Base-by-base conservation (phyloP, 2,329 filamentous ascomycete genomes). In the Cercospora canescens region DNA sequence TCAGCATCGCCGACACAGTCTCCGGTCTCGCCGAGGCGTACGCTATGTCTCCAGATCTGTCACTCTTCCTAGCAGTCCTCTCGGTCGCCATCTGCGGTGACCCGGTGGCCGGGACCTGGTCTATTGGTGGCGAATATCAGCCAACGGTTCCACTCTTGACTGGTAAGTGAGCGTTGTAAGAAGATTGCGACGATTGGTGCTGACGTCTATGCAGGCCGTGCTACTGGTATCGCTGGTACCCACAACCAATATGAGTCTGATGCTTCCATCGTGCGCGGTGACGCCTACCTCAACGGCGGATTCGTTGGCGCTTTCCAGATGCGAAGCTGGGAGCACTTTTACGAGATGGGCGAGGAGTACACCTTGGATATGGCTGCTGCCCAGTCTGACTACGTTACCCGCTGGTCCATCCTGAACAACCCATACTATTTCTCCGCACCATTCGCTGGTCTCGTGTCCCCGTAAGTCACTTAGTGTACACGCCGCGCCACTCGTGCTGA, bases 181-280 rank as follows among this genome's bases (percentile, higher is more conserved):
- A 6, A 11, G 4, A 35, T 12, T 12, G 14, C 9, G 8, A 5
- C 2, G 14, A 2, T 12, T 3, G 32, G 4, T 35, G 60, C 76
- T 8, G 76, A 76, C 57, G 32, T 65, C 21, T 64, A 64, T 39
- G 39, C 56, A 39, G 70, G 69, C 28, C 55, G 35, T 12, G 68
- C 64, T 7, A 62, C 65, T 18, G 72, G 71, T 12, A 55, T 73
- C n/a, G 70, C 66, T 35, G 69, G 69, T 8, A 69, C 67, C 14
- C 76, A 79, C 71, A 77, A 76, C 69, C 75, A 77, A 66, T 79
- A 78, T 65, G 77, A 79, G 70, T 70, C 67, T 30, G 77, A 79
- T 59, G 74, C 67, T 4, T 77, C 74, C 3, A 76, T 76, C 2
- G 75, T 73, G 6, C 68, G 77, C n/a, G 74, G 72, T 59, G 76